Evolutionary conservation across 1,284 basidiomycete genomes (phyloP).

Genomic region (Taiwanofungus camphoratus): DNA sequence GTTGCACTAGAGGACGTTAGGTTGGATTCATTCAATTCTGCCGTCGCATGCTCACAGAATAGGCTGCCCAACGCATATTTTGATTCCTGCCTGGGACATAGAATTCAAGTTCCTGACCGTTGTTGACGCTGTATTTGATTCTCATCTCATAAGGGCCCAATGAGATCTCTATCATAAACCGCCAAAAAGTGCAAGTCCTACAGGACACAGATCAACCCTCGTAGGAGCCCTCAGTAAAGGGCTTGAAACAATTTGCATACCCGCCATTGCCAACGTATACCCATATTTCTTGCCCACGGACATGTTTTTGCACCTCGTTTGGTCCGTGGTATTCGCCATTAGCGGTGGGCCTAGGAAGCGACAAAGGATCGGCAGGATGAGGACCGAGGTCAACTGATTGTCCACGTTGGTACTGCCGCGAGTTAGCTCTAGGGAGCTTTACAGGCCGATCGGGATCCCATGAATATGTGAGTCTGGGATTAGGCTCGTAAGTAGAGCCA

Average conservation of each 20-base stretch:
- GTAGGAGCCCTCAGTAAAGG: neutral
- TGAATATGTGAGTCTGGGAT: slow-evolving; percentile 69
- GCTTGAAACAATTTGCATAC: slow-evolving; percentile 32
- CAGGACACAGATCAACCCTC: neutral
- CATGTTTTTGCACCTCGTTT: slow-evolving; percentile 35
- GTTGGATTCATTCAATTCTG: too few species aligned
- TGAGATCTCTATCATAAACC: slow-evolving; percentile 86
- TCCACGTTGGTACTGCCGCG: slow-evolving; percentile 15
- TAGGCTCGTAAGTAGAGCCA: slow-evolving; percentile 74
- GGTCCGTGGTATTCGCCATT: slow-evolving; percentile 24
- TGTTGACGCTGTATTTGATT: slow-evolving; percentile 78
- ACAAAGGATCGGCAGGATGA: slow-evolving; percentile 64
- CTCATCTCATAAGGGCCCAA: slow-evolving; percentile 69
- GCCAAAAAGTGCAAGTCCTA: slow-evolving; percentile 89
- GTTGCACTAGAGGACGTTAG: slow-evolving; percentile 53
- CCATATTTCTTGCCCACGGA: slow-evolving; percentile 72
- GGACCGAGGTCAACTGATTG: slow-evolving; percentile 54
- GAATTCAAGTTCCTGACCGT: slow-evolving; percentile 76
- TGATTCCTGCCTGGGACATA: slow-evolving; percentile 77
- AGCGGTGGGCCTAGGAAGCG: slow-evolving; percentile 22
- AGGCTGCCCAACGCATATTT: slow-evolving; percentile 89
- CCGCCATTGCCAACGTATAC: slow-evolving; percentile 69
- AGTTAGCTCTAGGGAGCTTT: slow-evolving; percentile 12
- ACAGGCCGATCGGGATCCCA: slow-evolving; percentile 54
- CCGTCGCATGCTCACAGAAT: slow-evolving; percentile 68